Evolutionary conservation across 805 yeast species (phyloP), one percentile per base, ranked within the genome.

Genomic region (Kuraishia floccosa): DNA sequence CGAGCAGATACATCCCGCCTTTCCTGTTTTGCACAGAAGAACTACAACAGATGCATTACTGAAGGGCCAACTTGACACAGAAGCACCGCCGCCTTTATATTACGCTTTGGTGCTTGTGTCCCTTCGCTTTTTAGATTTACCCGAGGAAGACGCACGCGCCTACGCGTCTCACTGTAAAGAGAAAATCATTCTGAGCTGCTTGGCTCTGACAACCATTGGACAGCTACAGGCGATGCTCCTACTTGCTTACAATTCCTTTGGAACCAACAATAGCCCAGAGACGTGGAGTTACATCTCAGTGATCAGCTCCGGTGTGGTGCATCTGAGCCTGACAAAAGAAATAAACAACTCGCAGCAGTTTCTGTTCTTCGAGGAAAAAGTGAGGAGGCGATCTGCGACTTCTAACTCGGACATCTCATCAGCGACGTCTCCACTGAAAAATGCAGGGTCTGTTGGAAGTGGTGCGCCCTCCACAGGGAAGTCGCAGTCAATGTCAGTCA

Each of bases 141-240:
- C 25, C 6, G 13, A 26, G 10, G 17, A 17, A 4, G 30, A 33
- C 5, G 35, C 33, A 13, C 30, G 34, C 4, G 27, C 20, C 9
- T 34, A 38, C 23, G 25, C 31, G 8, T 26, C 32, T 6, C 27
- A 28, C 21, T 42, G 44, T 30, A 44, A 42, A 24, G 38, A 40
- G 30, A 42, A 37, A 24, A 41, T 46, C 21, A 18, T 46, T 5
- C 13, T 41, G 33, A 26, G 31, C 8, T 46, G 48, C 25, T 36
- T 42, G 27, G 32, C 45, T 12, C 40, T 40, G 9, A 37, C 47
- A 6, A 35, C 43, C n/a, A 32, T 44, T 30, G 39, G 39, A 11
- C 49, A 46, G 25, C 31, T 46, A 12, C 45, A 43, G 23, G 33
- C 49, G 10, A 42, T 47, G 39, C 36, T 42, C 18, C 30, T 47